Base-by-base conservation (phyloP, 176 grass and related monocot genomes). In the Neostapfia colusana region DNA sequence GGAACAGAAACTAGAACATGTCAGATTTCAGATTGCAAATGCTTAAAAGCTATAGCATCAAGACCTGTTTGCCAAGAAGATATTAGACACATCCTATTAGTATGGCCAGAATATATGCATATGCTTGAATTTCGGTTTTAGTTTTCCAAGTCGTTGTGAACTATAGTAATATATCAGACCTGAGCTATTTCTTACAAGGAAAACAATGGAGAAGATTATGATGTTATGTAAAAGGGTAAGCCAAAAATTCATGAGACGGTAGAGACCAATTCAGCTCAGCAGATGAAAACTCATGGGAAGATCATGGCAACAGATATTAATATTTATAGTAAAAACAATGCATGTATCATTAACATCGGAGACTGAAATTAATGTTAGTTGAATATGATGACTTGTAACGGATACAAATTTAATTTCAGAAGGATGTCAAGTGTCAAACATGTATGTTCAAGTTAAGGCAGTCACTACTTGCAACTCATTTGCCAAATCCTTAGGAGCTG, bases 381-480 rank as follows among this genome's bases (percentile, higher is more conserved):
- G 40, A 42, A 42, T 42, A 41, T 8, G 39, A 41, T 41, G 9
- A 41, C 39, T 41, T 8, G 39, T 41, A 41, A 41, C 39, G 39
- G 39, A 41, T 41, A 42, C 10, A 1, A 10, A 42, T 42, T 42
- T 9, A 42, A 36, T 5, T 49, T 49, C 6, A 14, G 27, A 65
- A 50, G 27, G 31, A 77, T 38, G 13, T 37, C 45, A 53, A 53
- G 5, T 23, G 63, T 74, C 8, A 8, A 21, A 7, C 44, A 39
- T 15, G 35, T 12, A 21, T 23, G 31, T 24, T 50, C 45, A 50
- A 65, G 44, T 39, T 53, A 66, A 39, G 37, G 31, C 13, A 53
- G 7, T 38, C 7, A 77, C 16, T 51, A 34, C 60, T 50, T 14
- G 20, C 45, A 66, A 65, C n/a, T 63, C 41, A 78, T 65, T 53